Evolutionary conservation across 345 rosid species (phyloP), one percentile per base, ranked within the genome.

Genomic region (Stellera chamaejasme): DNA sequence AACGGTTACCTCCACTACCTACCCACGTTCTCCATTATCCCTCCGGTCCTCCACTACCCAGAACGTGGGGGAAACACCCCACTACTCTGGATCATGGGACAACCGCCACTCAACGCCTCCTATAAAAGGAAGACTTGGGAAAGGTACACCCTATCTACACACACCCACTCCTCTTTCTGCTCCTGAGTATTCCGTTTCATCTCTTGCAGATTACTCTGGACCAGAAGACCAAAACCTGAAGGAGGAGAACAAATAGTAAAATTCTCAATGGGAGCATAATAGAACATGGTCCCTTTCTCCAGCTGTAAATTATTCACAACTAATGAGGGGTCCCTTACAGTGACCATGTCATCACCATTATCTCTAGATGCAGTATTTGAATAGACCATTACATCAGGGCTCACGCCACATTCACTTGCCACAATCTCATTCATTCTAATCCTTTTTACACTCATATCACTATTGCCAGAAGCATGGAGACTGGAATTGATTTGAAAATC

Each of bases 151-250:
- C n/a, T n/a, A n/a, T n/a, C n/a, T n/a, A n/a, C n/a, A n/a, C n/a
- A n/a, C n/a, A n/a, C n/a, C n/a, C n/a, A n/a, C n/a, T n/a, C n/a
- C n/a, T n/a, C n/a, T n/a, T n/a, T n/a, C n/a, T n/a, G n/a, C n/a
- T n/a, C n/a, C n/a, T n/a, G n/a, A n/a, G n/a, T n/a, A n/a, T n/a
- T n/a, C n/a, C n/a, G n/a, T n/a, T n/a, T n/a, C n/a, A n/a, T n/a
- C n/a, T n/a, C n/a, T n/a, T n/a, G n/a, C n/a, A n/a, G n/a, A n/a
- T n/a, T n/a, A n/a, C n/a, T n/a, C n/a, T n/a, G n/a, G n/a, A n/a
- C n/a, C n/a, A n/a, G n/a, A n/a, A n/a, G n/a, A 43, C 84, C 94
- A 58, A 82, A 88, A 43, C 73, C 90, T 16, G 85, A 76, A 67
- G 82, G 84, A 62, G 54, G 68, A 64, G 79, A 77, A 19, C 81